Conservation (phyloP, 2,329 filamentous ascomycete genomes). For the Verticillium alfalfae region DNA sequence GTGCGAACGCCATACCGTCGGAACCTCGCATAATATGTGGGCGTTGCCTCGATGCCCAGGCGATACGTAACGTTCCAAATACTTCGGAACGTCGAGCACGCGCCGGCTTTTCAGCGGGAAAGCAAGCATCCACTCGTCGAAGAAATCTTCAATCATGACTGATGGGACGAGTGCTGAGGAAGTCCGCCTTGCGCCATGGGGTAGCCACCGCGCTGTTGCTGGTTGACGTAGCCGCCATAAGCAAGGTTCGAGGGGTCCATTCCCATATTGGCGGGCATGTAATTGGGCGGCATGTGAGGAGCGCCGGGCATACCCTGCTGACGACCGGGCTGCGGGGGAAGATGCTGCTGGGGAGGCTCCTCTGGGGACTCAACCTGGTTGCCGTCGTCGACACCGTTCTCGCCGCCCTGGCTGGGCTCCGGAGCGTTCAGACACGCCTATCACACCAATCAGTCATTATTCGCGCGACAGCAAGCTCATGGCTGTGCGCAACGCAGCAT, state of each 20-base stretch:
- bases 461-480: not conserved
- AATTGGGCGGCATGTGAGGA: conserved; percentile 58
- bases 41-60: conserved; percentile 1
- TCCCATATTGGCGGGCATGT: conserved; percentile 54
- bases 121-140: conserved; percentile 17
- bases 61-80: conserved; percentile 5
- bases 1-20: conserved; percentile 30
- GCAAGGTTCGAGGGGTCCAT: conserved; percentile 73
- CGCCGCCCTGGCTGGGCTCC: conserved; percentile 74
- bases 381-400: conserved; percentile 72
- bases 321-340: conserved; percentile 57
- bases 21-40: conserved; percentile 20
- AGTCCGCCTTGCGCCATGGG: conserved; percentile 74
- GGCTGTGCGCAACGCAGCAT: conserved; percentile 17
- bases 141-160: conserved; percentile 49
- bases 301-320: conserved; percentile 62
- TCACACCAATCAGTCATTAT: not conserved
- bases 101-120: conserved; percentile 48
- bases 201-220: conserved; percentile 67
- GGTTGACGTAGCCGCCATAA: conserved; percentile 79
- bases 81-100: conserved; percentile 46
- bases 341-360: conserved; percentile 71
- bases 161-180: conserved; percentile 77
- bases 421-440: conserved; percentile 96
- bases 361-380: conserved; percentile 86